Evolutionary conservation across 352 stramenopile species (phyloP), one percentile per base, ranked within the genome.

Genomic region (Globisporangium spiculum): DNA sequence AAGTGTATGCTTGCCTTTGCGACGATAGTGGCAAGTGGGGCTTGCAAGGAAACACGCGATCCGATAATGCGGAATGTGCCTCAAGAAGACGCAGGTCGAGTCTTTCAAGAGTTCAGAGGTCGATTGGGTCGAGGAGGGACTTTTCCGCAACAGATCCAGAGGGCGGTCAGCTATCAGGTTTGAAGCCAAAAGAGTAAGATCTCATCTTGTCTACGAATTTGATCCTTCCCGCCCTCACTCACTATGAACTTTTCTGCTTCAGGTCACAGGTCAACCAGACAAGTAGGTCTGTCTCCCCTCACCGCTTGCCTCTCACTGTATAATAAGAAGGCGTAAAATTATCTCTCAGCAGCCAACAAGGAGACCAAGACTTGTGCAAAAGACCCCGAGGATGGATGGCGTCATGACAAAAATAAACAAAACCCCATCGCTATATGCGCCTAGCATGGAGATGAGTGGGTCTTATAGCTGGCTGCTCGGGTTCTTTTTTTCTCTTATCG

Each of bases 171-270:
- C 44, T 52, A 10, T 52, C 44, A 52, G 44, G 18, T 52, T 52
- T 52, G 50, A 26, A 56, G n/a, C 50, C 50, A 56, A 27, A 14
- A 18, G 30, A 61, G 56, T 62, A 62, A 62, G 72, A 77, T 75
- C 64, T 71, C 72, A 75, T 77, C 72, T 77, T 75, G 68, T 77
- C 72, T 65, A 22, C 20, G 22, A 8, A 10, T 56, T 52, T 72
- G 63, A 66, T 59, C 60, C 66, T 63, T 55, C 53, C 66, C 58
- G 62, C 22, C 30, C 56, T 62, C 56, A 24, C 30, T 62, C 27
- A 14, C 20, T 61, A 16, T 36, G 27, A 6, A 6, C 54, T 32
- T 20, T 24, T 52, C 8, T 16, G 44, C 18, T 50, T 20, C 44
- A 52, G 44, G 18, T n/a, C 18, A 10, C 44, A 52, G 44, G 18